Evolutionary conservation across 164 flowering plant genomes (phyloP).

Genomic region (Annona squamosa): DNA sequence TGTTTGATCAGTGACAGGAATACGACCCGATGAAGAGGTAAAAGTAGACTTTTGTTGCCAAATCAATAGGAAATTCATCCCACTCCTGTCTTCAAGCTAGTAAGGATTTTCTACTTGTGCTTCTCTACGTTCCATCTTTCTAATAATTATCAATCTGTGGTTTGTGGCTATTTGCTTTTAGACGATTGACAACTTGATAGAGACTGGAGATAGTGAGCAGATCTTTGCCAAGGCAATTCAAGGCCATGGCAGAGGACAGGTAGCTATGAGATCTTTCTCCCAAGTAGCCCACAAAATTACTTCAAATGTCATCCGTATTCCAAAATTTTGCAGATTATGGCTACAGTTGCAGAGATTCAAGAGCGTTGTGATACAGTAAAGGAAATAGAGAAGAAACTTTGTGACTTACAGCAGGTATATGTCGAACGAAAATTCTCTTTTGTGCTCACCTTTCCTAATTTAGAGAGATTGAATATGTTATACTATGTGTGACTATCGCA

Average conservation of each 20-base stretch:
- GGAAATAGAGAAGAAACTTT: slow-evolving; percentile 9
- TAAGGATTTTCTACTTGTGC: too few species aligned
- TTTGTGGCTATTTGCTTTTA: slow-evolving; percentile 10
- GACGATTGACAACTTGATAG: slow-evolving; percentile 76
- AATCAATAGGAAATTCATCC: background rate
- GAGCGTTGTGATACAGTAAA: slow-evolving; percentile 7
- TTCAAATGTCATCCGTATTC: background rate
- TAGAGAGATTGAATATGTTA: background rate
- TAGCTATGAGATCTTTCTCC: slow-evolving; percentile 7
- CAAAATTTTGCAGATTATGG: slow-evolving; percentile 5
- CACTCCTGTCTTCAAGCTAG: too few species aligned
- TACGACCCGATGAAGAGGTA: slow-evolving; percentile 78
- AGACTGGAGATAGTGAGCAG: slow-evolving; percentile 81
- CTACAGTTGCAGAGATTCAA: slow-evolving; percentile 8
- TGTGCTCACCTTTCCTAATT: background rate
- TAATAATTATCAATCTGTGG: background rate
- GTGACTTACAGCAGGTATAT: slow-evolving; percentile 5
- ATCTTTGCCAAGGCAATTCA: slow-evolving; percentile 76
- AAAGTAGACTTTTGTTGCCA: background rate
- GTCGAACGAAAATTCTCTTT: background rate
- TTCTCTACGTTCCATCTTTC: background rate
- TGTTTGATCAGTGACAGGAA: slow-evolving; percentile 53
- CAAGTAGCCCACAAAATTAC: background rate
- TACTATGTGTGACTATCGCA: background rate
- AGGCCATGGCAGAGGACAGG: slow-evolving; percentile 83